Percentiles rank a stretch among this genome's conserved stretches.
Conservation (phyloP, 345 rosid species). For the Fremontodendron californicum region DNA sequence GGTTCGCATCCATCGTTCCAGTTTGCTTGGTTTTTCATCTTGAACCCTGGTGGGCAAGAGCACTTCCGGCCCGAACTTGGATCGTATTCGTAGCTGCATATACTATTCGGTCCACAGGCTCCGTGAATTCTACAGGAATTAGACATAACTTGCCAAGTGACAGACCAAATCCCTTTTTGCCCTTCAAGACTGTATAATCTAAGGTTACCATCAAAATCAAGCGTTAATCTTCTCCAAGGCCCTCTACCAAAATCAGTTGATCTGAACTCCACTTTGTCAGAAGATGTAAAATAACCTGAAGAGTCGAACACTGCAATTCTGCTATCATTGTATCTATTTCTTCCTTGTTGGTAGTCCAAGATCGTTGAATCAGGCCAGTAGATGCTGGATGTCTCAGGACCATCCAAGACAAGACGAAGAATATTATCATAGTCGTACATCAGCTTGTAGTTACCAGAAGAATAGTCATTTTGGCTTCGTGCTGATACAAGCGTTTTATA, state of each 20-base stretch:
- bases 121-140: constrained; percentile 31
- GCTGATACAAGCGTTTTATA: constrained; percentile 25
- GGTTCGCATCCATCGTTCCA: constrained; percentile 34
- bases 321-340: constrained; percentile 22
- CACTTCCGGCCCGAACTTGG: constrained; percentile 19
- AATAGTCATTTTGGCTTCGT: constrained; percentile 27
- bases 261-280: constrained; percentile 14
- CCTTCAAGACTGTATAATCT: constrained; percentile 27
- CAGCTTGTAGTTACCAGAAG: constrained; percentile 31
- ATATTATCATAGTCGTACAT: constrained; percentile 31
- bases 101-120: constrained; percentile 29
- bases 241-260: constrained; percentile 26
- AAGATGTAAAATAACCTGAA: constrained; percentile 30
- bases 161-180: constrained; percentile 17
- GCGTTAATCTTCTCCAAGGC: constrained; percentile 22
- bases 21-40: constrained; percentile 13
- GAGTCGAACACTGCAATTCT: constrained; percentile 24
- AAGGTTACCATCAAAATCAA: constrained; percentile 39
- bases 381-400: constrained; percentile 23
- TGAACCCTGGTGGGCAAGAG: constrained; percentile 33
- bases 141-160: constrained; percentile 29
- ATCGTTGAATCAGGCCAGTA: constrained; percentile 33
- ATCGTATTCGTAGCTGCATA: constrained; percentile 28
- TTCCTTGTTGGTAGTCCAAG: constrained; percentile 20
- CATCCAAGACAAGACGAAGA: constrained; percentile 31